Evolutionary conservation across 2,329 filamentous ascomycete genomes (phyloP).

Genomic region (Sporothrix humicola): DNA sequence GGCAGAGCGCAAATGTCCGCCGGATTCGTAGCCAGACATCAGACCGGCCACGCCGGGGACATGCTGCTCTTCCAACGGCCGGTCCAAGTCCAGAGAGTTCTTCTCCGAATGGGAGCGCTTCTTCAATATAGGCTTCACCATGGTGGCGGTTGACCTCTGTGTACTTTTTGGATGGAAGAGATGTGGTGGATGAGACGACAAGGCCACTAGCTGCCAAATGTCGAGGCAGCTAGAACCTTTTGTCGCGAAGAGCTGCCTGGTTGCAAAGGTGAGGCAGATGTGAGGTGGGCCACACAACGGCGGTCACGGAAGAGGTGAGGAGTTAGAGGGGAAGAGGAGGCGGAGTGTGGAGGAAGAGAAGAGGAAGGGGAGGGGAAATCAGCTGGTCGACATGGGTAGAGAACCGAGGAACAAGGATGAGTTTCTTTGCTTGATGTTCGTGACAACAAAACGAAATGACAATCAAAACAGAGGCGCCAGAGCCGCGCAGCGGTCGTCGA

Average conservation of each 20-base stretch:
- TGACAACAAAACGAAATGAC: background rate
- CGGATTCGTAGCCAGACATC: constrained; percentile 43
- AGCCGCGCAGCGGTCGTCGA: constrained; percentile 18
- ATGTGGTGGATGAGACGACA: background rate
- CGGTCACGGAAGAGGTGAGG: background rate
- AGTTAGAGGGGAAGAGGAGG: background rate
- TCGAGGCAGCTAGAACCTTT: background rate
- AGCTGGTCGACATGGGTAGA: constrained; percentile 28
- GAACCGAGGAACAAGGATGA: background rate
- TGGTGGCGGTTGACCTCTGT: constrained; percentile 47
- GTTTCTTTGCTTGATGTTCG: background rate
- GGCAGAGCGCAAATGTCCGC: constrained; percentile 41
- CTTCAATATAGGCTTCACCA: constrained; percentile 67
- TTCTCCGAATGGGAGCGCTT: constrained; percentile 64
- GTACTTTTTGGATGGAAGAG: background rate
- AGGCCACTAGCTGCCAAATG: background rate
- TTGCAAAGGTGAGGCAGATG: background rate
- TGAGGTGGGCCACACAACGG: constrained; percentile 4
- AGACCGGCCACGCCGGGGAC: constrained; percentile 47
- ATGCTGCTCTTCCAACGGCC: constrained; percentile 63
- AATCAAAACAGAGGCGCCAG: background rate
- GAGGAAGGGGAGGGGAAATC: background rate
- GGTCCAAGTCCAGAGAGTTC: constrained; percentile 67
- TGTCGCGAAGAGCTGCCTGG: background rate
- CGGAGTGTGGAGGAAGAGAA: background rate